Evolutionary conservation across 768 basidiomycete genomes (phyloP).

Genomic region (Suillus variegatus): DNA sequence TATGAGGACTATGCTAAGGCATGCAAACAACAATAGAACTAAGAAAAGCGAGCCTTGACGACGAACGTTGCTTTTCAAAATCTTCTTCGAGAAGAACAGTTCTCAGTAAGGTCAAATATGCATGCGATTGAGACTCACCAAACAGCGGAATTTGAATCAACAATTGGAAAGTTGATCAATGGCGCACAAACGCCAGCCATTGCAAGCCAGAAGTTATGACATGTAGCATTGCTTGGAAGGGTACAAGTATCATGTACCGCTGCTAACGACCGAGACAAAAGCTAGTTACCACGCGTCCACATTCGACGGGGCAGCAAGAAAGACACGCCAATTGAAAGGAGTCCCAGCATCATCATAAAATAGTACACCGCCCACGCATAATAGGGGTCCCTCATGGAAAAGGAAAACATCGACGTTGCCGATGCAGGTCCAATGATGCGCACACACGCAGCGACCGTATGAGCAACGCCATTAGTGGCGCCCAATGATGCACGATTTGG

Average conservation of each 20-base stretch:
- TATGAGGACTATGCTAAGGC: background rate
- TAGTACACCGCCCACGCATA: conserved; percentile 11
- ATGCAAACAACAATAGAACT: background rate
- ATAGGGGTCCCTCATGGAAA: conserved; percentile 23
- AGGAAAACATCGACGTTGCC: conserved; percentile 37
- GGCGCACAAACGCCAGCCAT: background rate
- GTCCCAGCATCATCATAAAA: conserved; percentile 8
- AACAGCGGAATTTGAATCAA: background rate
- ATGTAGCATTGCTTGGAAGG: background rate
- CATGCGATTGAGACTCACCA: background rate
- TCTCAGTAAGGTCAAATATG: background rate
- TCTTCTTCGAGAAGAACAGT: background rate
- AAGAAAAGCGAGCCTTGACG: background rate
- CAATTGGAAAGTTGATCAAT: background rate
- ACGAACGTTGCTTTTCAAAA: background rate
- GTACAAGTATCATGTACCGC: background rate
- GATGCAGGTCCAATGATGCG: conserved; percentile 36
- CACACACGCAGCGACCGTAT: conserved; percentile 29
- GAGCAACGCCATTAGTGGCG: conserved; percentile 59
- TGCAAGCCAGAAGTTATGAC: background rate
- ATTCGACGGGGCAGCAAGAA: conserved; percentile 7
- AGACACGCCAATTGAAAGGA: conserved; percentile 1
- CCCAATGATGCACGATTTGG: conserved; percentile 69
- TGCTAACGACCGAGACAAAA: background rate
- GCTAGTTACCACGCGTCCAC: background rate